A percentile compares a stretch with the other conserved stretches of the same genome.
Conservation (phyloP, 768 basidiomycete species). For the Rhodotorula toruloides region DNA sequence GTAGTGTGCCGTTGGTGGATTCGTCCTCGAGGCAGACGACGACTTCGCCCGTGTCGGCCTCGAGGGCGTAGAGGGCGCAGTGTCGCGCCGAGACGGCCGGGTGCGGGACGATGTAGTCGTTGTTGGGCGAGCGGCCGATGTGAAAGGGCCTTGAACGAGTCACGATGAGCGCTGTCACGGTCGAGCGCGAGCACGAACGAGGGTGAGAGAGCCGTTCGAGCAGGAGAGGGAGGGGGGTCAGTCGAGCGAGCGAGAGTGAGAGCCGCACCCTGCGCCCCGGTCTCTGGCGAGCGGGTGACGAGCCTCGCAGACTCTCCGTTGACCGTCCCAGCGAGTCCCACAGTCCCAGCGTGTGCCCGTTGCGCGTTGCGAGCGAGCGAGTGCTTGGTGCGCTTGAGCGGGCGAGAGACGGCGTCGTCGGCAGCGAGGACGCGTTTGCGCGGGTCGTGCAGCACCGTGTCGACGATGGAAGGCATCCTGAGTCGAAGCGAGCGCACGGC, state of each 20-base stretch:
- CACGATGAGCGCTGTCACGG: too few relatives aligned
- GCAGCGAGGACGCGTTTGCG: too few relatives aligned
- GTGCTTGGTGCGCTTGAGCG: not conserved
- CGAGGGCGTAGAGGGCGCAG: conserved; percentile 2
- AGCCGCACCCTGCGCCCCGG: not conserved
- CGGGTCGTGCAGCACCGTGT: too few relatives aligned
- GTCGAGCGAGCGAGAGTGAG: not conserved
- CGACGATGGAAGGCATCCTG: too few relatives aligned
- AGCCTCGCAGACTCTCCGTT: not conserved
- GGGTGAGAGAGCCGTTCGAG: not conserved
- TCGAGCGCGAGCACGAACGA: too few relatives aligned
- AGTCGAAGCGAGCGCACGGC: too few relatives aligned
- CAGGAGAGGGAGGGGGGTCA: too few relatives aligned
- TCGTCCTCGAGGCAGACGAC: conserved; percentile 22
- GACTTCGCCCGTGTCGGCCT: conserved; percentile 18
- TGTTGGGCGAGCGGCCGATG: not conserved
- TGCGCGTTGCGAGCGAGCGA: too few relatives aligned
- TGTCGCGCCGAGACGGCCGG: not conserved
- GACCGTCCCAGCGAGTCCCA: too few relatives aligned
- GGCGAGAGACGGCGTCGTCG: too few relatives aligned
- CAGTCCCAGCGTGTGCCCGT: too few relatives aligned
- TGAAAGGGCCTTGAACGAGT: too few relatives aligned
- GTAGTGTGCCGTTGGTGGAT: conserved; percentile 23
- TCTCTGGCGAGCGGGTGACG: not conserved
- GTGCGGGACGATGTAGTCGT: not conserved